phyloP scores from a whole-genome alignment of 768 basidiomycete genomes.

The Boletus sp. region DNA sequence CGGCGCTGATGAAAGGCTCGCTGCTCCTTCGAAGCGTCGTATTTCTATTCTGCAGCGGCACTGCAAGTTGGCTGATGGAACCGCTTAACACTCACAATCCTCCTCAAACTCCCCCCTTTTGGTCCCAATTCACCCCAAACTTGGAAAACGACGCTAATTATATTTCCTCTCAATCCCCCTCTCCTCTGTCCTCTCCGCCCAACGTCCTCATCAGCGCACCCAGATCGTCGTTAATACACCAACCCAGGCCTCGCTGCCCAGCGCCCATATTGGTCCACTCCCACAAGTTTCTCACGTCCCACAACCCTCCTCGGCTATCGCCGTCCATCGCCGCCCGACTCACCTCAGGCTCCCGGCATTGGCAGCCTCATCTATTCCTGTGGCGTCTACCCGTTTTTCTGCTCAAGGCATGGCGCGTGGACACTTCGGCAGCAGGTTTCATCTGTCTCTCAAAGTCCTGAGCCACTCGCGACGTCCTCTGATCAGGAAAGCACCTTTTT shows the following conservation, averaged over 20 bases:
- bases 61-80: slow-evolving; percentile 24
- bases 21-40: slow-evolving; percentile 30
- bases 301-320: slow-evolving; percentile 13
- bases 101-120: slow-evolving; percentile 11
- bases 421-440: background rate
- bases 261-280: background rate
- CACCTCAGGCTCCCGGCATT: background rate
- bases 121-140: slow-evolving; percentile 10
- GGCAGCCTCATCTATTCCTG: background rate
- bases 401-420: background rate
- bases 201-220: background rate
- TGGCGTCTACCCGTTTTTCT: background rate
- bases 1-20: slow-evolving; percentile 33
- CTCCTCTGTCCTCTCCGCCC: background rate
- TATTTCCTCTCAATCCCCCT: slow-evolving; percentile 3
- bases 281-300: slow-evolving; percentile 1
- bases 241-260: background rate
- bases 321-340: slow-evolving; percentile 8
- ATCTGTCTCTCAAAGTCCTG: background rate
- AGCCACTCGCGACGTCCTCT: background rate
- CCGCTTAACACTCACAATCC: slow-evolving; percentile 11
- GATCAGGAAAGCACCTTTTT: background rate
- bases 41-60: slow-evolving; percentile 33
- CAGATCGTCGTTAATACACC: background rate
- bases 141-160: background rate